Percentiles rank a stretch among this genome's conserved stretches.
phyloP scores from a whole-genome alignment of 805 yeast species.

The Wickerhamiella brachini region DNA sequence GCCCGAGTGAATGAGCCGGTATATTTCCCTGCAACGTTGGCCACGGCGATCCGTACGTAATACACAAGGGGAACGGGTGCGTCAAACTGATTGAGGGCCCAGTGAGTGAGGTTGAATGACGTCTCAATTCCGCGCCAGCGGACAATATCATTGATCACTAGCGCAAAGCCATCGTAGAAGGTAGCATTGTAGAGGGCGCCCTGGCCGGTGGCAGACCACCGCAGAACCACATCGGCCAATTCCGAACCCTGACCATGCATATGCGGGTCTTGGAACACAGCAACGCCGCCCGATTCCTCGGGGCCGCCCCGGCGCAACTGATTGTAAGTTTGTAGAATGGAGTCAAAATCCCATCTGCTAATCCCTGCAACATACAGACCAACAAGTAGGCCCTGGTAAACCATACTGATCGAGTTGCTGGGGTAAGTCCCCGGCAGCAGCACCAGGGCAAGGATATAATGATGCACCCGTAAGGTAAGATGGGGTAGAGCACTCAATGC shows the following conservation, averaged over 20 bases:
- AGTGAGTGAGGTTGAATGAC: conserved; percentile 23
- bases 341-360: conserved; percentile 86
- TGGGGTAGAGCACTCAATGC: conserved; percentile 44
- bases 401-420: conserved; percentile 21
- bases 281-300: conserved; percentile 4
- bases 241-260: not conserved
- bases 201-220: conserved; percentile 14
- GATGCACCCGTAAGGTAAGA: conserved; percentile 64
- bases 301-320: conserved; percentile 66
- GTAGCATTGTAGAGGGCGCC: not conserved
- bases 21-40: conserved; percentile 3
- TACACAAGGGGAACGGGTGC: conserved; percentile 1
- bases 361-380: conserved; percentile 78
- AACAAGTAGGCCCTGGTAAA: conserved; percentile 71
- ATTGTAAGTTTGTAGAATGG: conserved; percentile 64
- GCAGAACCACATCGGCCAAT: conserved; percentile 21
- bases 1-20: conserved; percentile 4
- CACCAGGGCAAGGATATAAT: conserved; percentile 63
- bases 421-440: conserved; percentile 63
- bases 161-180: conserved; percentile 37
- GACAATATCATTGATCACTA: conserved; percentile 70
- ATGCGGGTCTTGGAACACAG: conserved; percentile 13
- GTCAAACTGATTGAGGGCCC: conserved; percentile 6
- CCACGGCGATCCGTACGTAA: conserved; percentile 13
- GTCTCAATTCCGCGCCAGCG: conserved; percentile 44